Base-by-base conservation (phyloP, 1,139 yeast genomes). In the Yamadazyma sp. region DNA sequence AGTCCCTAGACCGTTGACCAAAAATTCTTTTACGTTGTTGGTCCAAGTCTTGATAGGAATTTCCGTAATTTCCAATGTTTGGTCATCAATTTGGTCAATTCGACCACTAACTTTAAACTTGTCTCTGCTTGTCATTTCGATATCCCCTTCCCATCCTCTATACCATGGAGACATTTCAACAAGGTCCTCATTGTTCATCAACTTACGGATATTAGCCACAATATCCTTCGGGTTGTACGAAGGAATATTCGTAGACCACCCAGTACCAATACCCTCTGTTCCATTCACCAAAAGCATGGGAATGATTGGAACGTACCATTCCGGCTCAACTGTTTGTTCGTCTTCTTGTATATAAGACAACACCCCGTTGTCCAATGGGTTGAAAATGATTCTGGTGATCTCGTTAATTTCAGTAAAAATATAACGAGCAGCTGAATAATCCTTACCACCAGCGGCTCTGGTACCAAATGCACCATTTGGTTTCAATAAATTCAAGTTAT, bases 391-490 rank as follows among this genome's bases (percentile, higher is more conserved):
- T 46, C 85, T 72, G 0, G 98, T 86, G 32, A 94, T 72, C 22
- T 83, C 80, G 44, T 78, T 80, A 50, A 92, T 66, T 54, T 87
- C 92, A 0, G 99, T 94, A 59, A 79, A 87, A 62, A 94, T 90
- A 70, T 94, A 94, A 78, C 99, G 90, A 43, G 97, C 85, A 31
- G 97, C 97, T n/a, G 97, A 87, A 18, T 89, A 94, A 70, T 94
- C 98, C 59, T 94, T 94, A 68, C 99, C 99, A 62, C 99, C 98
- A 25, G 89, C 77, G 30, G 95, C 92, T 65, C 99, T 80, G 2
- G 97, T 84, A 75, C 99, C 99, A 59, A 94, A 94, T 21, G 90
- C 85, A 71, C 99, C 99, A 59, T 84, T 86, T 32, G 99, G 98
- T 60, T 82, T 76, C 50, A 94, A 70, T 34, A 88, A 55, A 57